These are phyloP conservation scores for Pleurotus citrinopileatus DNA, from an alignment of 768 basidiomycete genomes.

Conservation along the genomic window DNA sequence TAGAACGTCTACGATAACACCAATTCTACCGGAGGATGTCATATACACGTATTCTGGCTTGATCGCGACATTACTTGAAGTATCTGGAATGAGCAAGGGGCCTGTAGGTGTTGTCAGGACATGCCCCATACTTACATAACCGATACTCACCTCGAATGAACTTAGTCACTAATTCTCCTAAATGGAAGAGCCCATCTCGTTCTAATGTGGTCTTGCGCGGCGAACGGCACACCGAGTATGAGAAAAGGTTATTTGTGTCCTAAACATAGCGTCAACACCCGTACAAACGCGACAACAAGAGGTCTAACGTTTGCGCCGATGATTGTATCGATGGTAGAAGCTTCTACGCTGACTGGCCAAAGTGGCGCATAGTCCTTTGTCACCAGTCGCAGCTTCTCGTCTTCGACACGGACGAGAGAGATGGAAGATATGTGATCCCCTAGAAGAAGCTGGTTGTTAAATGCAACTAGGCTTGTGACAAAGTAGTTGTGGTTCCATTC, in stretches of 20 bases:
- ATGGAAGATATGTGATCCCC: conserved; percentile 83
- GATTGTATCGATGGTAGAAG: conserved; percentile 48
- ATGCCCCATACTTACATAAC: neutral
- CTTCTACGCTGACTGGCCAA: conserved; percentile 69
- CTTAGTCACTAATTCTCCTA: conserved; percentile 77
- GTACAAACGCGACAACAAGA: conserved; percentile 10
- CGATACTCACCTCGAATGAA: conserved; percentile 57
- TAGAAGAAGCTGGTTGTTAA: conserved; percentile 54
- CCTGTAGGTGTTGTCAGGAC: conserved; percentile 39
- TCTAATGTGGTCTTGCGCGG: conserved; percentile 48
- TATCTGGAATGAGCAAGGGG: conserved; percentile 44
- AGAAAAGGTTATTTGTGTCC: conserved; percentile 67
- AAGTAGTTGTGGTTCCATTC: conserved; percentile 85
- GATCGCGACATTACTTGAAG: conserved; percentile 38
- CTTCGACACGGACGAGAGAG: conserved; percentile 56
- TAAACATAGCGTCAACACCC: conserved; percentile 23
- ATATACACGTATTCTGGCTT: conserved; percentile 67
- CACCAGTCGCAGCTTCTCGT: conserved; percentile 43
- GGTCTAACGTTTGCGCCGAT: conserved; percentile 73
- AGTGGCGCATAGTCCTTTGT: conserved; percentile 76
- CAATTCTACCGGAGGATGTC: conserved; percentile 78
- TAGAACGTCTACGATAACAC: conserved; percentile 61
- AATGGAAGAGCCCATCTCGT: conserved; percentile 65
- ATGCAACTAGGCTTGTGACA: conserved; percentile 62
- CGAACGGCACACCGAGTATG: conserved; percentile 49